Evolutionary conservation across 768 basidiomycete genomes (phyloP).

Genomic region (Suillus clintonianus): DNA sequence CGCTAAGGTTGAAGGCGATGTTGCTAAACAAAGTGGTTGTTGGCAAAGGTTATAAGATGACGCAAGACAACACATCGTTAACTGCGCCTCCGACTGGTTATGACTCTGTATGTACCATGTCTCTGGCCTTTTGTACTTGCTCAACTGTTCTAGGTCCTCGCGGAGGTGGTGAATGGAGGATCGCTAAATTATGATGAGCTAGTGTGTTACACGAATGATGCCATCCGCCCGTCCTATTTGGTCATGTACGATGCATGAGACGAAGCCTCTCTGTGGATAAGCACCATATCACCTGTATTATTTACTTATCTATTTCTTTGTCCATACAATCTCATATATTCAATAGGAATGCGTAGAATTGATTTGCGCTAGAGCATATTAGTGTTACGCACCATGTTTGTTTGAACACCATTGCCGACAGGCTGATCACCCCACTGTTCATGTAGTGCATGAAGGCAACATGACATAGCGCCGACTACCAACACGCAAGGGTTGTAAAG

Average conservation of each 20-base stretch:
- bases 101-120: constrained; percentile 55
- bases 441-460: background rate
- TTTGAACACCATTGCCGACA: background rate
- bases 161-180: constrained; percentile 56
- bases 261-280: background rate
- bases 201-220: constrained; percentile 70
- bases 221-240: constrained; percentile 70
- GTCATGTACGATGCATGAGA: constrained; percentile 60
- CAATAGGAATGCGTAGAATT: background rate
- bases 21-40: constrained; percentile 77
- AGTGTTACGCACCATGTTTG: background rate
- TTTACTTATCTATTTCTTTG: background rate
- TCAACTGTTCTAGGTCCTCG: constrained; percentile 52
- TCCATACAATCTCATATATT: background rate
- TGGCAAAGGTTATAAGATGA: constrained; percentile 68
- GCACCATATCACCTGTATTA: background rate
- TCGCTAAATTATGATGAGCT: constrained; percentile 72
- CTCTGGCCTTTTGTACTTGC: background rate
- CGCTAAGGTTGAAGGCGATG: constrained; percentile 60
- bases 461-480: background rate
- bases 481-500: background rate
- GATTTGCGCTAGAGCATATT: background rate
- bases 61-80: constrained; percentile 54
- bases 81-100: constrained; percentile 62
- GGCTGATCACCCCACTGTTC: background rate